Evolutionary conservation across 257 asterid genomes (phyloP).

Genomic region (Gynochthodes officinalis): DNA sequence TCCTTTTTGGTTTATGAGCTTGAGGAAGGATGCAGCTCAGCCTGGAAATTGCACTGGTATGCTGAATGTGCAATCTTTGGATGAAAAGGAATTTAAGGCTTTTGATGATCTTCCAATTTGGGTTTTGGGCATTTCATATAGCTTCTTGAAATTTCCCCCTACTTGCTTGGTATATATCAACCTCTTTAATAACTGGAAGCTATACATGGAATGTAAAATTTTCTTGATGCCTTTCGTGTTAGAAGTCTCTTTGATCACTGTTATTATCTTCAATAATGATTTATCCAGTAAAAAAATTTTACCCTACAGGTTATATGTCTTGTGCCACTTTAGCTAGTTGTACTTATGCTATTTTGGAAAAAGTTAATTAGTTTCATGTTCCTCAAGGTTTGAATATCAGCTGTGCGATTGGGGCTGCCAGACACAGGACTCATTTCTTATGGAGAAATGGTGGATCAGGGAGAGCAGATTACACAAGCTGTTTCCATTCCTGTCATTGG

Average conservation of each 20-base stretch:
- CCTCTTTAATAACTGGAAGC: neutral
- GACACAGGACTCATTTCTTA: conserved; percentile 87
- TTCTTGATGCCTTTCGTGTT: neutral
- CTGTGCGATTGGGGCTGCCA: conserved; percentile 81
- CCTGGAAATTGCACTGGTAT: neutral
- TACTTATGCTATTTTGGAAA: conserved; percentile 3
- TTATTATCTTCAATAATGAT: neutral
- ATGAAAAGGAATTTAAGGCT: neutral
- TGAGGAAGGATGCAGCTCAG: neutral
- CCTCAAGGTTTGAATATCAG: conserved; percentile 90
- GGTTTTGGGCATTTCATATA: neutral
- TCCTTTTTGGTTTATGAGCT: neutral
- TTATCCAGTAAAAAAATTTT: neutral
- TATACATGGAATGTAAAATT: neutral
- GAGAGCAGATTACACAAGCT: conserved; percentile 68
- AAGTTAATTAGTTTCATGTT: conserved; percentile 21
- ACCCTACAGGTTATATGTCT: neutral
- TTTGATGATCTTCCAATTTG: conserved; percentile 24
- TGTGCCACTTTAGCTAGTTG: neutral
- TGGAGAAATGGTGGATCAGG: conserved; percentile 95
- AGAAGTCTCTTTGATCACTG: too few species aligned
- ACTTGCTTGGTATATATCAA: neutral
- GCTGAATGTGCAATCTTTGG: neutral
- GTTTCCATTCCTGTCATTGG: conserved; percentile 87
- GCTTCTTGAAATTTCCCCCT: neutral